These are phyloP conservation scores for Rickenella mellea DNA, from an alignment of 768 basidiomycete genomes.

Conservation along the genomic window DNA sequence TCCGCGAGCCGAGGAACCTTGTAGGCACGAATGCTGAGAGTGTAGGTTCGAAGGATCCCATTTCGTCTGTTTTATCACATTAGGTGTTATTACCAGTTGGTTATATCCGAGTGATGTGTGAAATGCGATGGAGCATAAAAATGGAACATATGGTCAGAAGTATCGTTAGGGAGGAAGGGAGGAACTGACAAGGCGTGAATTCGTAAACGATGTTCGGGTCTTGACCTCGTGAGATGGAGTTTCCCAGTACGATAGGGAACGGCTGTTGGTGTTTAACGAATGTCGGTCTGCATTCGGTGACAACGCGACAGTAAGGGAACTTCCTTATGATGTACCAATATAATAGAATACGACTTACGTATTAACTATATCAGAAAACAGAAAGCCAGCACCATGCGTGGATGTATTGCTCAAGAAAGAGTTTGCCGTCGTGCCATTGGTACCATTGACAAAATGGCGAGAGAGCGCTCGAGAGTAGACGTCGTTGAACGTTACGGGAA, in stretches of 20 bases:
- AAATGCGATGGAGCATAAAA: too few species aligned
- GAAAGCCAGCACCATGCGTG: conserved; percentile 23
- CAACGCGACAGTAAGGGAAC: too few species aligned
- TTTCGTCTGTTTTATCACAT: conserved; percentile 16
- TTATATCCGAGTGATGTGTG: too few species aligned
- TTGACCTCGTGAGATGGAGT: conserved; percentile 16
- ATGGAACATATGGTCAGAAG: too few species aligned
- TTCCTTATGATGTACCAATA: neutral
- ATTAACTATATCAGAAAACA: conserved; percentile 23
- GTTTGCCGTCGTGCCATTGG: conserved; percentile 23
- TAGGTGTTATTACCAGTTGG: neutral
- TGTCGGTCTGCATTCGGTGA: conserved; percentile 15
- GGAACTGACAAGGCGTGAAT: conserved; percentile 20
- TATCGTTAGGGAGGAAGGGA: too few species aligned
- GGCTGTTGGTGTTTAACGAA: conserved; percentile 27
- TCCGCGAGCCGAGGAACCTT: conserved; percentile 32
- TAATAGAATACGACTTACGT: conserved; percentile 15
- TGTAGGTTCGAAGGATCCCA: conserved; percentile 32
- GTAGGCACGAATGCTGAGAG: conserved; percentile 36
- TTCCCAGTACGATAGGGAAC: conserved; percentile 27
- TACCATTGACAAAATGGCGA: conserved; percentile 30
- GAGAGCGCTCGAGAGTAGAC: conserved; percentile 17
- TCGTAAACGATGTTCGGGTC: conserved; percentile 21
- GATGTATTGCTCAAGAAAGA: conserved; percentile 19
- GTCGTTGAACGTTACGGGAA: conserved; percentile 20